Percentiles rank a stretch among this genome's conserved stretches.
Conservation (phyloP, 345 rosid genomes). For the Excoecaria cochinchinensis region DNA sequence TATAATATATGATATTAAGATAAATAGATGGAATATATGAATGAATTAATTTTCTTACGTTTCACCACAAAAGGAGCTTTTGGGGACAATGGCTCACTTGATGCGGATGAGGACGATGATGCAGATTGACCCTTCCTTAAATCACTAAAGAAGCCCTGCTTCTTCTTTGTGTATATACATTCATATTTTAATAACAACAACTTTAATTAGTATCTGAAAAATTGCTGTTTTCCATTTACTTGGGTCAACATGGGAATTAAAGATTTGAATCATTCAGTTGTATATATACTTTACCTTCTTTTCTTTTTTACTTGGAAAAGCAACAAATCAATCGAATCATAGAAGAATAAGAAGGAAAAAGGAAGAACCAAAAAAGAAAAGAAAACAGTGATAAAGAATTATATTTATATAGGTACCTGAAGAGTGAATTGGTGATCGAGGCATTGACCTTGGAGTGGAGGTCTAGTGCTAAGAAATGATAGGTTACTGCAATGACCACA, state of each 20-base stretch:
- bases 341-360: not conserved
- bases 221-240: not conserved
- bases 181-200: not conserved
- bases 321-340: not conserved
- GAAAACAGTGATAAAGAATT: not conserved
- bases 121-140: constrained; percentile 65
- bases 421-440: constrained; percentile 64
- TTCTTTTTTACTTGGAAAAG: not conserved
- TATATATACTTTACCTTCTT: not conserved
- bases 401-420: constrained; percentile 39
- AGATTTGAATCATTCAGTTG: too few relatives aligned
- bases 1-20: not conserved
- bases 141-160: constrained; percentile 61
- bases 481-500: constrained; percentile 97
- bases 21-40: not conserved
- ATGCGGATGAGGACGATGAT: constrained; percentile 67
- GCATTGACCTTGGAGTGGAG: constrained; percentile 66
- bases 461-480: constrained; percentile 80
- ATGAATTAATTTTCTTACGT: constrained; percentile 44
- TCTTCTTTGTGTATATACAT: constrained; percentile 31
- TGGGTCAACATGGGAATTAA: not conserved
- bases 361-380: too few relatives aligned
- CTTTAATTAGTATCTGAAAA: not conserved
- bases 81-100: constrained; percentile 75
- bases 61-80: constrained; percentile 84